Base-by-base conservation (phyloP, 78 protist species). In the Dictyostelium firmibasis region DNA sequence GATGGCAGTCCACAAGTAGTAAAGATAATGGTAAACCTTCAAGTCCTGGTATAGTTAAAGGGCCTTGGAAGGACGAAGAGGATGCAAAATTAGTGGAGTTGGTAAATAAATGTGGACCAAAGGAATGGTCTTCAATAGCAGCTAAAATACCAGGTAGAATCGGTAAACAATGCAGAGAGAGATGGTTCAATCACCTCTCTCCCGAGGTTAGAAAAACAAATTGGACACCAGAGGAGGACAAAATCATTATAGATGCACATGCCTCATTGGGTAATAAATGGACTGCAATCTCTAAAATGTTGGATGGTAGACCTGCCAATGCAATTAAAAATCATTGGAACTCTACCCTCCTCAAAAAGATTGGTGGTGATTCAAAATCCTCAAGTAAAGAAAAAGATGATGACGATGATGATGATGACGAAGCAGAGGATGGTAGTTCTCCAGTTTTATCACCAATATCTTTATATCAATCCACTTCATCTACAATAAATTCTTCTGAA, bases 281-380 rank as follows among this genome's bases (percentile, higher is more conserved):
- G 99, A 96, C 98, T 9, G 96, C 94, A 13, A 98, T 98, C 1
- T 92, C 97, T 3, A 87, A 91, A 41, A 84, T 62, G 10, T 92
- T 98, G 13, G 97, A 96, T 1, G 99, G 99, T 23, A 85, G 99
- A 18, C 95, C 99, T 4, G 98, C 98, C 62, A 98, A 98, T 82
- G 98, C 98, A 2, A 87, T 98, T 74, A 98, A 98, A 91, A 98
- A 98, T 87, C 99, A 88, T 84, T 98, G 98, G 98, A 97, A 98
- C 76, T 97, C 98, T 4, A 93, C 98, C 0, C 33, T 97, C n/a
- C 35, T 89, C 43, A 88, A 94, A 31, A 89, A 96, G 36, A 69
- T 89, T 44, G 94, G 94, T 64, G 83, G 76, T 0, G 94, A 89
- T 16, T 11, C 70, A 43, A 57, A 64, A 31, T 67, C 83, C 10